Percentiles rank a stretch among this genome's conserved stretches.
These are phyloP conservation scores for Aureobasidium mangrovei DNA, from an alignment of 2,329 filamentous ascomycete species.

Conservation along the genomic window DNA sequence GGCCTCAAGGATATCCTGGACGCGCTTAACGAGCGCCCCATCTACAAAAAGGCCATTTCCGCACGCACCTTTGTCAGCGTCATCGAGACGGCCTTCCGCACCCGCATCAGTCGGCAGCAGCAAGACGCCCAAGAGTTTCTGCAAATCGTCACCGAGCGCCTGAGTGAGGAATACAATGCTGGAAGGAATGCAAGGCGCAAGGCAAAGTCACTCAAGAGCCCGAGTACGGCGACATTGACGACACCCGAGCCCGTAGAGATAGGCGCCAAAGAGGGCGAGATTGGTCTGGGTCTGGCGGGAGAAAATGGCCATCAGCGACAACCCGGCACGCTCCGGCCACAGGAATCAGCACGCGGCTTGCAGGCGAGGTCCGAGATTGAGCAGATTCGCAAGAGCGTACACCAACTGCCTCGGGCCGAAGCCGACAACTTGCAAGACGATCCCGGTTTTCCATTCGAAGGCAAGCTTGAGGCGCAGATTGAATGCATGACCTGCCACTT, in stretches of 20 bases:
- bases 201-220: conserved; percentile 31
- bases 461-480: conserved; percentile 85
- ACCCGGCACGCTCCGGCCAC: not conserved
- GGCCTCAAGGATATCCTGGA: conserved; percentile 91
- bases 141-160: conserved; percentile 82
- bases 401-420: conserved; percentile 16
- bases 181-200: conserved; percentile 62
- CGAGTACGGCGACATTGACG: not conserved
- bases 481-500: conserved; percentile 87
- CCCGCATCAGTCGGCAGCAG: conserved; percentile 86
- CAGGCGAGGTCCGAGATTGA: conserved; percentile 8
- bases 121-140: conserved; percentile 97
- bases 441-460: conserved; percentile 84
- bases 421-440: conserved; percentile 31
- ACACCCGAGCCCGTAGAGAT: not conserved
- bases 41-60: conserved; percentile 88
- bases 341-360: conserved; percentile 4
- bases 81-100: conserved; percentile 77
- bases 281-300: not conserved
- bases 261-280: not conserved
- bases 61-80: conserved; percentile 75
- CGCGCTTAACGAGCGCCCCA: conserved; percentile 82
- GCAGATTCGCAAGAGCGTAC: conserved; percentile 5
- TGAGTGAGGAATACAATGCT: conserved; percentile 91
- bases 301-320: not conserved